Evolutionary conservation across 257 asterid species (phyloP), one percentile per base, ranked within the genome.

Genomic region (Coffea eugenioides): DNA sequence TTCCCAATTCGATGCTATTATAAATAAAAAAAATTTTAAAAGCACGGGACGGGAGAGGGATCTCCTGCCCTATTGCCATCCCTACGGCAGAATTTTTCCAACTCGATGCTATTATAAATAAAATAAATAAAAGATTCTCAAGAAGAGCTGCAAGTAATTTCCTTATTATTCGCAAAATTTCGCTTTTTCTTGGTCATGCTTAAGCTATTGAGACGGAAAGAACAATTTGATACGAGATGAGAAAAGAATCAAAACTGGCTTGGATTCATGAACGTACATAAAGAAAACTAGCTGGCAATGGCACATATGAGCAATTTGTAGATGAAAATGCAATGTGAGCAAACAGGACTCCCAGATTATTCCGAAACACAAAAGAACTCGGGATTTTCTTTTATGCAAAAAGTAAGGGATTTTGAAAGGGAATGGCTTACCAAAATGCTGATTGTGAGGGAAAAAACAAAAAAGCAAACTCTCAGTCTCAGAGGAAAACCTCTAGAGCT

Each of bases 381-480:
- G 18, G 43, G 61, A 13, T 59, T 75, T 59, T 75, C 25, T n/a
- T n/a, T 75, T 59, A 59, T 18, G 52, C 41, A 41, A 13, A 76
- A 76, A 66, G 61, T 61, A 59, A 59, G 61, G 79, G 62, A 76
- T 76, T 43, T 76, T 43, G 43, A 56, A 62, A 62, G n/a, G 79
- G 43, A 48, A 34, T 34, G 14, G 52, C 59, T 43, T 76, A 76
- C 76, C 34, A 23, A 43, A 61, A 76, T 76, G 79, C 79, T 61
- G 79, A 76, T 76, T 76, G 74, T 68, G 23, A 48, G 51, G 43
- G 62, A 49, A 48, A 46, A 46, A 31, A 31, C 34, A 31, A 10
- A 69, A 76, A 31, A 48, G 69, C 67, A 34, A 41, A 71, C 77
- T 45, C 70, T 31, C 34, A 31, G 34, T 31, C 34, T 31, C 34